These are phyloP conservation scores for Aechmea fasciata DNA, from an alignment of 176 grass and related monocot genomes.

Conservation along the genomic window DNA sequence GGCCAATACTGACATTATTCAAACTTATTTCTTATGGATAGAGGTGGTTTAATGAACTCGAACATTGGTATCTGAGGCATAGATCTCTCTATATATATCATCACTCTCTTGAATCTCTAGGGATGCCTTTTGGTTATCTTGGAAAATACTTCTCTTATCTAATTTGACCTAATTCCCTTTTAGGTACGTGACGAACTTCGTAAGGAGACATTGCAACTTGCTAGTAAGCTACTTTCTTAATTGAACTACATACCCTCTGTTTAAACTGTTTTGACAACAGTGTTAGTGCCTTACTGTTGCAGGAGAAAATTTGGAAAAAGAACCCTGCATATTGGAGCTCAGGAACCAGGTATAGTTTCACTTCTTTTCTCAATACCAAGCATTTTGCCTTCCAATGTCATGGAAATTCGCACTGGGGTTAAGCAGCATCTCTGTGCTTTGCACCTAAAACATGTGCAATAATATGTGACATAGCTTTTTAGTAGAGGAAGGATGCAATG, in stretches of 20 bases:
- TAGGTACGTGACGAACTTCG: conserved; percentile 73
- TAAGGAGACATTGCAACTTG: conserved; percentile 82
- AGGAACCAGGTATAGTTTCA: conserved; percentile 63
- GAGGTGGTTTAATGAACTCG: too few relatives aligned
- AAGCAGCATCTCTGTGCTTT: neutral
- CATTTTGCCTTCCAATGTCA: neutral
- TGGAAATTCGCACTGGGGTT: neutral
- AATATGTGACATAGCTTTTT: neutral
- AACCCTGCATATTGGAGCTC: conserved; percentile 77
- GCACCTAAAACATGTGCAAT: neutral
- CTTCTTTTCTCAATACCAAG: neutral
- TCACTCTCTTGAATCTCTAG: too few relatives aligned
- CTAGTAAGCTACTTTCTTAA: conserved; percentile 67
- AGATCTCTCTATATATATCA: too few relatives aligned
- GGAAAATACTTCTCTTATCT: neutral
- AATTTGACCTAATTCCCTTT: neutral
- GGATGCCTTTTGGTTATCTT: neutral
- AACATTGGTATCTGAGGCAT: too few relatives aligned
- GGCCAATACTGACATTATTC: too few relatives aligned
- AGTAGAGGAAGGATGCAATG: neutral
- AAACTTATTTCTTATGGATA: too few relatives aligned
- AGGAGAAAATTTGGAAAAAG: conserved; percentile 80
- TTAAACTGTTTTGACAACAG: conserved; percentile 11
- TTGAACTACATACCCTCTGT: conserved; percentile 9
- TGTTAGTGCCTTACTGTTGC: conserved; percentile 22